Evolutionary conservation across 2,329 filamentous ascomycete species (phyloP), one percentile per base, ranked within the genome.

Genomic region (Saccharata proteae): DNA sequence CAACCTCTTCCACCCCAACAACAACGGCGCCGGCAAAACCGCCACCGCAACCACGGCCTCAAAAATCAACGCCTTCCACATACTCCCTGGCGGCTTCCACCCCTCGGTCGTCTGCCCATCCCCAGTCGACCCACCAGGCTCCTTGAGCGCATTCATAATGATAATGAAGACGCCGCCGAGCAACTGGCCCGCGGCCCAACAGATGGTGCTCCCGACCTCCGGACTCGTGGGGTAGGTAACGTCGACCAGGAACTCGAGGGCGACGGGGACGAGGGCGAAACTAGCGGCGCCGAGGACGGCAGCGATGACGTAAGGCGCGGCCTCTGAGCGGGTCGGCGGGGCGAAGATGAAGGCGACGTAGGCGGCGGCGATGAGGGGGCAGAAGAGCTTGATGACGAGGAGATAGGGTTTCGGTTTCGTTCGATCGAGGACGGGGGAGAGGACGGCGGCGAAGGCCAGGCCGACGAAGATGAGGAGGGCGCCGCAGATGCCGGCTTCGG

Each of bases 401-500:
- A 93, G 61, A 48, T 86, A 93, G 16, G 71, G 64, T 13, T 35
- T 35, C 6, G 33, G 33, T 55, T 94, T 92, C 34, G 77, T 86
- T 31, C 78, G 73, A 59, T 96, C 90, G 40, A 93, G 72, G 42
- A 94, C 65, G 0, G 88, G 88, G 0, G 78, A 82, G 1, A 74
- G 67, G 38, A 93, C 64, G 10, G 84, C 90, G 0, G 84, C 70
- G 4, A 71, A 57, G 26, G 92, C 65, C 2, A 98, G 73, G 6
- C 90, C 90, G 32, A 90, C 81, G 27, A 93, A 67, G 50, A 96
- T 96, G 19, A 96, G 69, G 6, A 96, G 57, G 1, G 81, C 90
- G 40, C 90, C 90, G 8, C 78, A 84, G 46, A 96, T 86, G 19
- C 90, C 90, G 14, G 88, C 82, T 34, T 93, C 69, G 41, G 79